A percentile compares a stretch with the other conserved stretches of the same genome.
Conservation (phyloP, 1,139 yeast genomes). For the Groenewaldozyma sp. region DNA sequence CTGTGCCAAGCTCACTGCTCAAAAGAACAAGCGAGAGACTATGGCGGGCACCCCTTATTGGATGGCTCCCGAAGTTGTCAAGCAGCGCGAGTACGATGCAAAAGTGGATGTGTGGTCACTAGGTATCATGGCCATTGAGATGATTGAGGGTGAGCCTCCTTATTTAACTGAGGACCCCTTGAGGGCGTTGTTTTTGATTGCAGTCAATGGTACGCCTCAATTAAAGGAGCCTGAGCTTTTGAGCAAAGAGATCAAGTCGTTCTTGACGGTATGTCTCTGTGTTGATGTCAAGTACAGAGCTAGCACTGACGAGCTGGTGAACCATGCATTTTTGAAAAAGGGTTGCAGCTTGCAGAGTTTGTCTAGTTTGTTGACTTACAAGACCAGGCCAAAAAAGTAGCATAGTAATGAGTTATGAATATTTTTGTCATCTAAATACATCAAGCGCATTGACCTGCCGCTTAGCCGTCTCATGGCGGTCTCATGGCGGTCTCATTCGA, state of each 20-base stretch:
- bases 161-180: constrained; percentile 92
- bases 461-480: too few species aligned
- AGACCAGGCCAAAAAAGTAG: constrained; percentile 21
- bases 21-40: constrained; percentile 88
- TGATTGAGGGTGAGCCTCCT: constrained; percentile 98
- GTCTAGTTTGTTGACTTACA: constrained; percentile 66
- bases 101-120: constrained; percentile 97
- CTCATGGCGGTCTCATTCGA: neutral
- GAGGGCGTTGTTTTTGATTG: constrained; percentile 80
- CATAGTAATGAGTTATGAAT: neutral
- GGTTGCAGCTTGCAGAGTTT: constrained; percentile 64
- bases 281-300: constrained; percentile 94
- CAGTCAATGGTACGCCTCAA: constrained; percentile 95
- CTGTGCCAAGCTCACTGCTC: constrained; percentile 92
- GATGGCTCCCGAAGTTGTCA: constrained; percentile 99
- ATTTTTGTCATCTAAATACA: too few species aligned
- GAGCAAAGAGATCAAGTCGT: constrained; percentile 72
- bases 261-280: constrained; percentile 84
- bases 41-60: constrained; percentile 99
- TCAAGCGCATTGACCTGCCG: too few species aligned
- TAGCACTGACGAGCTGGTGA: constrained; percentile 74
- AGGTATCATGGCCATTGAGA: constrained; percentile 97
- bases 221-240: constrained; percentile 77
- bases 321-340: constrained; percentile 68
- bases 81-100: constrained; percentile 92